Conservation (phyloP, 805 yeast species). For the Hanseniaspora taiwanica region DNA sequence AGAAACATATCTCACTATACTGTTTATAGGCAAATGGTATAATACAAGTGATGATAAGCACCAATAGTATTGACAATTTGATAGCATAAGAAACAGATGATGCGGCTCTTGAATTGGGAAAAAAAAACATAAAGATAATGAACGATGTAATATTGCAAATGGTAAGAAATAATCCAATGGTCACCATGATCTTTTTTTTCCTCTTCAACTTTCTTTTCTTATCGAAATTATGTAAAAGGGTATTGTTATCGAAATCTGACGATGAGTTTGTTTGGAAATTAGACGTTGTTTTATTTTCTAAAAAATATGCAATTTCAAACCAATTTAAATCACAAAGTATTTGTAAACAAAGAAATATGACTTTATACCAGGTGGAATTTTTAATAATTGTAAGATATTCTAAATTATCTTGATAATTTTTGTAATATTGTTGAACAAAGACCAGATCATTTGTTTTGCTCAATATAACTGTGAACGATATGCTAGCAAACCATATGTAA, state of each 20-base stretch:
- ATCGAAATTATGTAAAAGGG: too few relatives aligned
- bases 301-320: constrained; percentile 18
- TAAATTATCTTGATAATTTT: constrained; percentile 40
- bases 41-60: neutral
- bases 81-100: neutral
- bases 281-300: constrained; percentile 7
- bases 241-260: too few relatives aligned
- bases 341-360: constrained; percentile 9
- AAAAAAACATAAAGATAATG: neutral
- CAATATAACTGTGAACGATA: constrained; percentile 40
- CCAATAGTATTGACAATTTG: neutral
- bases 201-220: too few relatives aligned
- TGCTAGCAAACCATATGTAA: constrained; percentile 44
- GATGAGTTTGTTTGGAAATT: too few relatives aligned
- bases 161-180: neutral
- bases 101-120: neutral
- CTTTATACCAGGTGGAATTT: constrained; percentile 9
- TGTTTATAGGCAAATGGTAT: neutral
- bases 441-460: constrained; percentile 29
- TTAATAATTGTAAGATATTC: constrained; percentile 20
- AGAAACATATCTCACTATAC: neutral
- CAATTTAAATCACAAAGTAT: constrained; percentile 16
- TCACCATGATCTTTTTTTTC: neutral
- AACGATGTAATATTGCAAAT: neutral
- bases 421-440: constrained; percentile 36